These are phyloP conservation scores for Candida smagusa DNA, from an alignment of 1,139 yeast genomes.

Conservation along the genomic window DNA sequence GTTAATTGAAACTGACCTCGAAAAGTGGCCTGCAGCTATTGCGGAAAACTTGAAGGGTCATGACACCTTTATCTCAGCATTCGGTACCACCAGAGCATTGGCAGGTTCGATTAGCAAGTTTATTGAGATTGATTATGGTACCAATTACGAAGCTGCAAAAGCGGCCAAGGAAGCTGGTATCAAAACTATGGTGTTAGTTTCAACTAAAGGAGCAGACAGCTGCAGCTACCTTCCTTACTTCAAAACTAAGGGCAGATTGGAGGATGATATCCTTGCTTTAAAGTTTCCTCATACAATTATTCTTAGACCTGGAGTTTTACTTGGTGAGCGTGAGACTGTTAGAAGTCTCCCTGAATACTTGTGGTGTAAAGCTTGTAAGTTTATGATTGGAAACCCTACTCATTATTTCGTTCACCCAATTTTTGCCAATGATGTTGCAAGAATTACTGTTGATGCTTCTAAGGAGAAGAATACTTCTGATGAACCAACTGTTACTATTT, in stretches of 20 bases:
- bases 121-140: constrained; percentile 64
- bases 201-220: constrained; percentile 56
- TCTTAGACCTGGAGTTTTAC: constrained; percentile 64
- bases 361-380: constrained; percentile 27
- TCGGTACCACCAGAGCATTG: constrained; percentile 71
- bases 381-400: constrained; percentile 25
- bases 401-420: constrained; percentile 32
- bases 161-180: constrained; percentile 68
- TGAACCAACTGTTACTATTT: neutral
- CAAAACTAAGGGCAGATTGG: constrained; percentile 62
- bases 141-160: constrained; percentile 61
- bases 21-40: constrained; percentile 38
- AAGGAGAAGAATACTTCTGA: neutral
- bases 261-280: constrained; percentile 53
- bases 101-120: constrained; percentile 73
- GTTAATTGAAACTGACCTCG: constrained; percentile 34
- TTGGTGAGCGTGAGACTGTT: constrained; percentile 53
- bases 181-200: constrained; percentile 60
- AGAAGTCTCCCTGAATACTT: constrained; percentile 35
- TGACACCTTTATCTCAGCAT: constrained; percentile 50
- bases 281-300: constrained; percentile 66
- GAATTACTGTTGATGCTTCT: constrained; percentile 31
- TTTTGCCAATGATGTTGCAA: constrained; percentile 48
- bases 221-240: constrained; percentile 52
- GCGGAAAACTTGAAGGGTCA: constrained; percentile 14